phyloP scores from a whole-genome alignment of 495 filamentous ascomycete genomes.

The Clohesyomyces aquaticus region DNA sequence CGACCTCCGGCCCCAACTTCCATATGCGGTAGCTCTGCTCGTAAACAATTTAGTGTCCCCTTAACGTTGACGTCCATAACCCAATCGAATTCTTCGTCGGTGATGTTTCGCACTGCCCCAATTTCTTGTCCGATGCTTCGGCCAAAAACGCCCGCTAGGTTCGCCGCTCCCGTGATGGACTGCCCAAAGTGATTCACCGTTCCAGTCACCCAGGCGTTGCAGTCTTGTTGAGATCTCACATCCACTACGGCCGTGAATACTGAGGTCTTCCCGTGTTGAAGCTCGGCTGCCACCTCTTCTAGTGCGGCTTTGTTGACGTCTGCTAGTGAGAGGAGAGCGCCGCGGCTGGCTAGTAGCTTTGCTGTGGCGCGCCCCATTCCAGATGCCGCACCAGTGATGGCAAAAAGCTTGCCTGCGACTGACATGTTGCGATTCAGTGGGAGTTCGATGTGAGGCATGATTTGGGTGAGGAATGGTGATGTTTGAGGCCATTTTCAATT shows the following conservation, averaged over 20 bases:
- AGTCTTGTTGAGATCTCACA: conserved; percentile 20
- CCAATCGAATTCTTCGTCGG: conserved; percentile 39
- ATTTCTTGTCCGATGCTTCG: no score
- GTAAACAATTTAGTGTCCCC: conserved; percentile 43
- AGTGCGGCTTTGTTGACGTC: conserved; percentile 15
- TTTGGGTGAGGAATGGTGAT: no score
- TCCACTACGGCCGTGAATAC: conserved; percentile 26
- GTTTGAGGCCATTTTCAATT: no score
- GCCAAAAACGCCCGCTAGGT: conserved; percentile 40
- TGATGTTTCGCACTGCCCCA: conserved; percentile 39
- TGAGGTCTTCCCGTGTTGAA: background rate
- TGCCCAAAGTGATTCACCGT: conserved; percentile 39
- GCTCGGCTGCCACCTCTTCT: background rate
- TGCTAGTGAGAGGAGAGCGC: conserved; percentile 17
- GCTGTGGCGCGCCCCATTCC: conserved; percentile 23
- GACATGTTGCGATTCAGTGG: no score
- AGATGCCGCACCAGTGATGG: conserved; percentile 21
- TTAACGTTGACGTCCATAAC: conserved; percentile 42
- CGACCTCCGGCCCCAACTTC: no score
- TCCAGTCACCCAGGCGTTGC: conserved; percentile 30
- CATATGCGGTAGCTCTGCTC: conserved; percentile 36
- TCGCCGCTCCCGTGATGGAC: conserved; percentile 44
- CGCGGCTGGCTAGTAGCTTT: conserved; percentile 6
- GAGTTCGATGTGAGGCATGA: no score
- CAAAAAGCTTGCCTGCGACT: no score